Evolutionary conservation across 768 basidiomycete species (phyloP).

Genomic region (Pleurotus djamor): DNA sequence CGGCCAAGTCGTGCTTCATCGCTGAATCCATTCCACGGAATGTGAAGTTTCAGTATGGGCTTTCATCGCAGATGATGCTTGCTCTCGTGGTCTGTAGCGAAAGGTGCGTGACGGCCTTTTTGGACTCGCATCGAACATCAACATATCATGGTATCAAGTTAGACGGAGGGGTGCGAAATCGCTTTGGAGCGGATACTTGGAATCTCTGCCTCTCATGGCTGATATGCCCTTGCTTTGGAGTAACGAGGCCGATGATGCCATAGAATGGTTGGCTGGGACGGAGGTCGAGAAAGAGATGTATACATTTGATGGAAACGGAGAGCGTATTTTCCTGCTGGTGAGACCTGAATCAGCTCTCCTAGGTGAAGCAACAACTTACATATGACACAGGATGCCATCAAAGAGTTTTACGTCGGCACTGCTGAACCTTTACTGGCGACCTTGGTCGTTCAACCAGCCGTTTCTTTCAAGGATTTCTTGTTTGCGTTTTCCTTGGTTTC

Average conservation of each 20-base stretch:
- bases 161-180: conserved; percentile 51
- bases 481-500: conserved; percentile 66
- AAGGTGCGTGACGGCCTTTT: conserved; percentile 35
- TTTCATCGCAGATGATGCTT: conserved; percentile 57
- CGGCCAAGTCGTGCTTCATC: conserved; percentile 53
- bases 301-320: not conserved
- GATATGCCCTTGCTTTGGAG: conserved; percentile 68
- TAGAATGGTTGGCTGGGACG: conserved; percentile 40
- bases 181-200: conserved; percentile 64
- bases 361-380: not conserved
- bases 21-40: conserved; percentile 37
- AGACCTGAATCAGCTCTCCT: not conserved
- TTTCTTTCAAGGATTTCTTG: conserved; percentile 38
- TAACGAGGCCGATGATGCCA: conserved; percentile 18
- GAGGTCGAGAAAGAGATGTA: conserved; percentile 24
- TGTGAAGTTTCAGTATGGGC: conserved; percentile 41
- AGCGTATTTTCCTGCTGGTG: not conserved
- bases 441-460: conserved; percentile 11
- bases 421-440: conserved; percentile 26
- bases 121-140: not conserved
- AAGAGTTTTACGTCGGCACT: conserved; percentile 30
- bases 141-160: conserved; percentile 8
- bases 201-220: conserved; percentile 56
- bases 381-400: conserved; percentile 26
- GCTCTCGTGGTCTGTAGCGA: conserved; percentile 65